phyloP scores from a whole-genome alignment of 2,329 filamentous ascomycete genomes.

The Colletotrichum salicis region DNA sequence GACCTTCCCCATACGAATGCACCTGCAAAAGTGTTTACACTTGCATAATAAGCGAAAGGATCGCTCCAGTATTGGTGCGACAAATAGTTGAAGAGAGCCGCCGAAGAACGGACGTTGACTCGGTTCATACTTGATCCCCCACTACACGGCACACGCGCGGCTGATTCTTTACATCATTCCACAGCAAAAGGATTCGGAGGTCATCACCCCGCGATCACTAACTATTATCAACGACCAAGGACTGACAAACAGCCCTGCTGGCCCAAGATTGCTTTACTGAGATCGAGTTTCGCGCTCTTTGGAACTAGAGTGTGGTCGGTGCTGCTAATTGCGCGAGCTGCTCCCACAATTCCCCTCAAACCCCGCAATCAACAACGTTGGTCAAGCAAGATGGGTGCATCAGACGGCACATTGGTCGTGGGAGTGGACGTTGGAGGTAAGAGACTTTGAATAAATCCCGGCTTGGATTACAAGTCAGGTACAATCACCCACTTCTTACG shows the following conservation, averaged over 20 bases:
- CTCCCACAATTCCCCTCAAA: not conserved
- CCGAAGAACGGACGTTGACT: conserved; percentile 25
- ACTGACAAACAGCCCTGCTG: not conserved
- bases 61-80: conserved; percentile 1
- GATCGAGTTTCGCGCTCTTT: not conserved
- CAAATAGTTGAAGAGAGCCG: conserved; percentile 1
- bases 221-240: no score
- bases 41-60: conserved; percentile 24
- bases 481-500: not conserved
- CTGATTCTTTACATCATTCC: not conserved
- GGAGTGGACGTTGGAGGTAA: conserved; percentile 36
- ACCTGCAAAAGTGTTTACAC: conserved; percentile 10
- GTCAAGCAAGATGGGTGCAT: conserved; percentile 12
- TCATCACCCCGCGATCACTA: not conserved
- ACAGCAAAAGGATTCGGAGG: not conserved
- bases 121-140: conserved; percentile 16
- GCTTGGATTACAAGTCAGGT: not conserved
- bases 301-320: not conserved
- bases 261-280: not conserved
- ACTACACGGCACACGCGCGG: conserved; percentile 2
- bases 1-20: conserved; percentile 1
- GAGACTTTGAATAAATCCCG: not conserved
- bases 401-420: conserved; percentile 33
- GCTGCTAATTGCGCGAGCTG: not conserved
- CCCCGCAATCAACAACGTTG: not conserved